Evolutionary conservation across 2,329 filamentous ascomycete species (phyloP).

Genomic region (Alternaria consortialis): DNA sequence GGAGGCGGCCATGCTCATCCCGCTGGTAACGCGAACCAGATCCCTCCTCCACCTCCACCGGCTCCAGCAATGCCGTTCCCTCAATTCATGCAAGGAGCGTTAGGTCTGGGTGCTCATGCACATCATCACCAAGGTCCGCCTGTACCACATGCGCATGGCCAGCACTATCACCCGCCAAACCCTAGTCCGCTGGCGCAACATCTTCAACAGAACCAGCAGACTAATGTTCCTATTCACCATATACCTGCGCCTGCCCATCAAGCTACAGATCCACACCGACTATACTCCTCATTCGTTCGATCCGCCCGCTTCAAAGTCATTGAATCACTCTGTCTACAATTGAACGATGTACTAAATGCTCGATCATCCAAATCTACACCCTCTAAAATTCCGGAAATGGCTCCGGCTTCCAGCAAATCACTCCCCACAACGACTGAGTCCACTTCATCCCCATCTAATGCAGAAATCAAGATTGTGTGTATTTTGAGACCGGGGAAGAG

Average conservation of each 20-base stretch:
- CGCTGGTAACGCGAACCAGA: slow-evolving; percentile 8
- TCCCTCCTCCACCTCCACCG: slow-evolving; percentile 27
- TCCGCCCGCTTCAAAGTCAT: slow-evolving; percentile 50
- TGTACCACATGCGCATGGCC: slow-evolving; percentile 23
- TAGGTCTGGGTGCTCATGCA: slow-evolving; percentile 5
- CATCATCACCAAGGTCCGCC: slow-evolving; percentile 6
- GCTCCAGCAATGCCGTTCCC: slow-evolving; percentile 32
- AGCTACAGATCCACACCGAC: slow-evolving; percentile 11
- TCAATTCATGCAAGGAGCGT: slow-evolving; percentile 31
- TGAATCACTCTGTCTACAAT: slow-evolving; percentile 45
- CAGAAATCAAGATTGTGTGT: slow-evolving; percentile 48
- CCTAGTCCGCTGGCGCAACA: slow-evolving; percentile 26
- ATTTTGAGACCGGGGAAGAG: slow-evolving; percentile 50
- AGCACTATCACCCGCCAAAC: slow-evolving; percentile 19
- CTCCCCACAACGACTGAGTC: not conserved
- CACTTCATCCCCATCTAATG: not conserved
- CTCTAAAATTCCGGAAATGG: not conserved
- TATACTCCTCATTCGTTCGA: slow-evolving; percentile 45
- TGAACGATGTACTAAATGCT: slow-evolving; percentile 36
- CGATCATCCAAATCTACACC: not conserved
- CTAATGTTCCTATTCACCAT: not conserved
- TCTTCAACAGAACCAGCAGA: slow-evolving; percentile 7
- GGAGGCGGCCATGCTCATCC: slow-evolving; percentile 10
- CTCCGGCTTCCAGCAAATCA: not conserved
- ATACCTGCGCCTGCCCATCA: not conserved